Conservation (phyloP, 1,284 basidiomycete species). For the Moesziomyces globuligerus region DNA sequence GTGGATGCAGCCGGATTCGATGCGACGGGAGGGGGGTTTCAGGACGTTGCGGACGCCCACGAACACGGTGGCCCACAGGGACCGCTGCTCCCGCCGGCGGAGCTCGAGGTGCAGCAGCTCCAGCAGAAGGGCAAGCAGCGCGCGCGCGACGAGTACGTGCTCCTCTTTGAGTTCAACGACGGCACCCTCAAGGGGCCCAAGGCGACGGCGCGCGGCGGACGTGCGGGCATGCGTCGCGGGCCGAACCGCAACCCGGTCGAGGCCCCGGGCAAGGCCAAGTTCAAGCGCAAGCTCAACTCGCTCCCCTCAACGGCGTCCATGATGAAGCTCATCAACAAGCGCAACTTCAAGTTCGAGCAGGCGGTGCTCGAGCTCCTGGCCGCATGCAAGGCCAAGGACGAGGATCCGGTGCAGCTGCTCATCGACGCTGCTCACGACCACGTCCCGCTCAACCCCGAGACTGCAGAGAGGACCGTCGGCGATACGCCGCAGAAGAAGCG, state of each 20-base stretch:
- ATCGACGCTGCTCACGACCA: slow-evolving; percentile 60
- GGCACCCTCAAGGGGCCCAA: slow-evolving; percentile 68
- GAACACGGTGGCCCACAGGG: slow-evolving; percentile 15
- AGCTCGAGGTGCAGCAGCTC: slow-evolving; percentile 35
- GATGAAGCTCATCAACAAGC: slow-evolving; percentile 63
- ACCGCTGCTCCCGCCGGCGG: slow-evolving; percentile 29
- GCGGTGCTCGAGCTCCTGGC: slow-evolving; percentile 61
- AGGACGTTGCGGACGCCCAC: slow-evolving; percentile 40
- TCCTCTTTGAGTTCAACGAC: slow-evolving; percentile 69
- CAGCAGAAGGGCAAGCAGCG: slow-evolving; percentile 48
- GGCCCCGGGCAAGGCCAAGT: slow-evolving; percentile 14
- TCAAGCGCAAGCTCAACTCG: slow-evolving; percentile 43
- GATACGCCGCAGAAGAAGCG: slow-evolving; percentile 59
- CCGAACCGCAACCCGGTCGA: slow-evolving; percentile 28
- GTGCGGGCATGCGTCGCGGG: slow-evolving; percentile 44
- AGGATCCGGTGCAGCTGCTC: slow-evolving; percentile 61
- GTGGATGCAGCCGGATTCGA: slow-evolving; percentile 40
- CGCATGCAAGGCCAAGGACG: slow-evolving; percentile 55
- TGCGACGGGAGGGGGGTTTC: slow-evolving; percentile 41
- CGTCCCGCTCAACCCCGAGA: slow-evolving; percentile 58
- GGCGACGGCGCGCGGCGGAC: slow-evolving; percentile 65
- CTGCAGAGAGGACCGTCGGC: slow-evolving; percentile 24
- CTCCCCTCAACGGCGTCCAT: slow-evolving; percentile 53
- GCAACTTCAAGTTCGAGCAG: slow-evolving; percentile 63
- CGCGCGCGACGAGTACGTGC: slow-evolving; percentile 58